Base-by-base conservation (phyloP, 345 rosid genomes). In the Citrus glauca region DNA sequence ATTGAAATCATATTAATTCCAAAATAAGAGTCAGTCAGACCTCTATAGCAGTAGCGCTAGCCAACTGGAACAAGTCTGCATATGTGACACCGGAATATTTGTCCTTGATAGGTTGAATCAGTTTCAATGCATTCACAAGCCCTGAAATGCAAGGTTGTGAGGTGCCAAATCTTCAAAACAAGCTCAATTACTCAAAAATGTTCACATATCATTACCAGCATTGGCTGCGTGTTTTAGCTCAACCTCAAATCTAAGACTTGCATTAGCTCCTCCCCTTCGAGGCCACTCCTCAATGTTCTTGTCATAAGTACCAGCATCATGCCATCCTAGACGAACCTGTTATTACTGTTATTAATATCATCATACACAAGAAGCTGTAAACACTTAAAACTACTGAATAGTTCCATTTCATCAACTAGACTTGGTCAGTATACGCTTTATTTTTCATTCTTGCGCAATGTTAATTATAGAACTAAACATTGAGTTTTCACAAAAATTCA, bases 291-390 rank as follows among this genome's bases (percentile, higher is more conserved):
- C 90, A 17, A 93, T 88, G 88, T 87, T 89, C 86, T 92, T 95
- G 89, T 93, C 90, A 69, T 92, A 95, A 16, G 99, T 95, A 63
- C 99, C 99, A 2, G 99, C 91, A 82, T 93, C 99, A 69, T 95
- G 99, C 99, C 98, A 93, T 62, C 98, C 99, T 61, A 93, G 69
- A 59, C 98, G 98, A 42, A 95, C 97, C 99, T 95, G 77, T 50
- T 40, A 64, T 28, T 20, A 45, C 99, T 95, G 77, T 50, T 40
- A 64, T 28, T 20, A 45, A 45, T 45, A 45, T 45, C 50, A 68
- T 24, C 14, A 69, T 19, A 28, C 30, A 59, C 45, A 25, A 30
- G 10, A 71, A 69, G 10, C 17, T 7, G 32, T 70, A 69, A 16
- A 45, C 57, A 7, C 35, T 9, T 32, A 57, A 55, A 55, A 27